A percentile compares a stretch with the other conserved stretches of the same genome.
Conservation (phyloP, 1,284 basidiomycete species). For the Pisolithus thermaeus region DNA sequence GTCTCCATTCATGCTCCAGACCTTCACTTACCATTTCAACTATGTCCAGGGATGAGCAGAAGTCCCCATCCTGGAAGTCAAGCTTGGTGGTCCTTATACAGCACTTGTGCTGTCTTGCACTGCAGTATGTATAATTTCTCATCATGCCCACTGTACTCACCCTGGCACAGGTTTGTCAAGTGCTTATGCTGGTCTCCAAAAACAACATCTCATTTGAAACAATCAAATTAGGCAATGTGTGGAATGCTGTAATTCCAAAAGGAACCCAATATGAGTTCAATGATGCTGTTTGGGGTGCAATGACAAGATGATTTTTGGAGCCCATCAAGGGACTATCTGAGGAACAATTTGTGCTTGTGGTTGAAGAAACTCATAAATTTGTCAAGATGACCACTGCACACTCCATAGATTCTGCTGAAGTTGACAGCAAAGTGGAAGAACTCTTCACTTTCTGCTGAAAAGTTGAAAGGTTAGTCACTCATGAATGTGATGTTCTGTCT, state of each 20-base stretch:
- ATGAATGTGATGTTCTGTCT: no score
- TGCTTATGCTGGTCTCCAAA: background rate
- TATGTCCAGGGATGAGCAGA: constrained; percentile 7
- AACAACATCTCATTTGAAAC: background rate
- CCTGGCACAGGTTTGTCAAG: background rate
- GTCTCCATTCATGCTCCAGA: constrained; percentile 3
- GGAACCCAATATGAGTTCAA: background rate
- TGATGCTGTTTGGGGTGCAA: background rate
- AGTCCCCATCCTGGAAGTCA: background rate
- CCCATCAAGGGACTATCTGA: background rate
- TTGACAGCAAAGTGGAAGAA: no score
- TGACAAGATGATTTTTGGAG: background rate
- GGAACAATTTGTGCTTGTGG: background rate
- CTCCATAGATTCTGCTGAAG: no score
- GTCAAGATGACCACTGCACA: no score
- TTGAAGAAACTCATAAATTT: background rate
- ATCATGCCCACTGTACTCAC: background rate
- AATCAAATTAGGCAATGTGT: background rate
- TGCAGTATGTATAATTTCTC: background rate
- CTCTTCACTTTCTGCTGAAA: no score
- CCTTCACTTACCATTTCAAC: constrained; percentile 9
- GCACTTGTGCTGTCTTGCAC: background rate
- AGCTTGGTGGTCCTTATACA: background rate
- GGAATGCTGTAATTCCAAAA: background rate
- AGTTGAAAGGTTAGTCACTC: no score